Evolutionary conservation across 1,284 basidiomycete genomes (phyloP), one percentile per base, ranked within the genome.

Genomic region (Mrakiaceae sp.): DNA sequence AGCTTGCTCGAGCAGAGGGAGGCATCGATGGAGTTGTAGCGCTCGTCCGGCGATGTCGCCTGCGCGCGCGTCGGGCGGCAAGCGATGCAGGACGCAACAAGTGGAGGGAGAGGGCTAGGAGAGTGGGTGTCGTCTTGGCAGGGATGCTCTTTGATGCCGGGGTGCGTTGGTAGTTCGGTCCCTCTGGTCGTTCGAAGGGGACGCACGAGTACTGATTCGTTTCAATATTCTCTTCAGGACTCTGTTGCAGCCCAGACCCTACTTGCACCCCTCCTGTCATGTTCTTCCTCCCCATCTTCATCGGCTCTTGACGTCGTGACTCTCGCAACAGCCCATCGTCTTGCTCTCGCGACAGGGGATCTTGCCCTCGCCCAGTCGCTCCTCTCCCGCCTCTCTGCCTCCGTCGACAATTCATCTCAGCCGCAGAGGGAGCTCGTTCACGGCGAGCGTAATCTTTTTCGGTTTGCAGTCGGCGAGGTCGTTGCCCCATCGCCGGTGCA

Each of bases 51-150:
- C 55, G 55, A 8, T 57, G 55, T 43, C 43, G 27, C n/a, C 14
- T 3, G 10, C n/a, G n/a, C 0, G 43, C 14, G 11, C 12, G 14
- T 12, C 52, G 50, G 12, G 10, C 16, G 47, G 40, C 4, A 40
- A 14, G 7, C 39, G 27, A 8, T 46, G 39, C 6, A 40, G 6
- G 8, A 49, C 43, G 27, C 42, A n/a, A 11, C 40, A 46, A n/a
- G 59, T 58, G 27, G 64, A 54, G 55, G 16, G 16, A 53, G 44
- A 44, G 60, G 10, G 27, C 39, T 5, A 49, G 56, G 5, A 58
- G 56, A 47, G 64, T 66, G n/a, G 55, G 56, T 14, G 56, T 51
- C 44, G 56, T 66, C 9, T 44, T 66, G n/a, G 58, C 62, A 3
- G 64, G 64, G 4, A 14, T 58, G 12, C 43, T 66, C 12, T 39